phyloP scores from a whole-genome alignment of 208 protist species.

The Crithidia sp. region DNA sequence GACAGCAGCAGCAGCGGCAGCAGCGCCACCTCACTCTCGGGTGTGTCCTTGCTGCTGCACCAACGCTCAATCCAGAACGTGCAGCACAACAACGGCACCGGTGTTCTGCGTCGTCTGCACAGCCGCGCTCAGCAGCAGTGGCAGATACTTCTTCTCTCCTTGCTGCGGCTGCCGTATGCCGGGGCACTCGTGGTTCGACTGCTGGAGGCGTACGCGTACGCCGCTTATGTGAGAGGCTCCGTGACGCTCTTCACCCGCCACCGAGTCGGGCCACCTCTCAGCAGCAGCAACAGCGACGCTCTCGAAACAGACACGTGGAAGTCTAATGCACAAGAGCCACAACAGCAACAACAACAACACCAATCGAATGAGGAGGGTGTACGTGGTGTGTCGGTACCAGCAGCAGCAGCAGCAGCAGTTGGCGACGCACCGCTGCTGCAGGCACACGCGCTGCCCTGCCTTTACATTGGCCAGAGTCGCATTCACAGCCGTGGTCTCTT shows the following conservation, averaged over 20 bases:
- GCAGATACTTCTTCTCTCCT: slow-evolving; percentile 20
- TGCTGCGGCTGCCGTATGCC: slow-evolving; percentile 31
- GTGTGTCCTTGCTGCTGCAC: neutral
- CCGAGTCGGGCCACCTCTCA: too few relatives aligned
- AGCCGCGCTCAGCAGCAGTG: slow-evolving; percentile 18
- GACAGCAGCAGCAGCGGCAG: neutral
- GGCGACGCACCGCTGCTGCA: slow-evolving; percentile 37
- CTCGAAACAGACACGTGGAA: too few relatives aligned
- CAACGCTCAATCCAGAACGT: neutral
- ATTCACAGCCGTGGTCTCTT: slow-evolving; percentile 80
- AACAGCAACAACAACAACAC: neutral
- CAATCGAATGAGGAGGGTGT: too few relatives aligned
- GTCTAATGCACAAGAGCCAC: neutral
- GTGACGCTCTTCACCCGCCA: slow-evolving; percentile 56
- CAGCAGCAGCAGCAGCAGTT: neutral
- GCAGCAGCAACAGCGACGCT: neutral
- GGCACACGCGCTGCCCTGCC: slow-evolving; percentile 36
- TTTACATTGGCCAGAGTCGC: slow-evolving; percentile 67
- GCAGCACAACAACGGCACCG: neutral
- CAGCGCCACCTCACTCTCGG: neutral
- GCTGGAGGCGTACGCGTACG: slow-evolving; percentile 46
- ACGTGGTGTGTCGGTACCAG: too few relatives aligned
- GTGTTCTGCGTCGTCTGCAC: neutral
- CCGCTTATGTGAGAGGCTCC: slow-evolving; percentile 50
- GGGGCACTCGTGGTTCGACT: slow-evolving; percentile 24